Base-by-base conservation (phyloP, 78 protist genomes). In the Cyanophora paradoxa region DNA sequence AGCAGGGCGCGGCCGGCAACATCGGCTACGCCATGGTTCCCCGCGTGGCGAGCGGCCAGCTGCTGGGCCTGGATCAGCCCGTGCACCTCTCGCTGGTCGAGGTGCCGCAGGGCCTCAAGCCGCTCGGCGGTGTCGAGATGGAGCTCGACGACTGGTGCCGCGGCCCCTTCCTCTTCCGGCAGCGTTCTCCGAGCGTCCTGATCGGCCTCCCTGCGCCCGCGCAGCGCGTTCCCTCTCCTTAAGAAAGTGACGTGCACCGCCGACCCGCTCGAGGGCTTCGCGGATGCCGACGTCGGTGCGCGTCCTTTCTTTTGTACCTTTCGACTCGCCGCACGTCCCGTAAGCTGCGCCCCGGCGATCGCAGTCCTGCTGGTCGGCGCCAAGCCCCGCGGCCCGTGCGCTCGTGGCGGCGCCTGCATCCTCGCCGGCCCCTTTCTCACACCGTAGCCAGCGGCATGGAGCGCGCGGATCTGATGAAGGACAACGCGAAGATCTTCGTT, bases 311-410 rank as follows among this genome's bases (percentile, higher is more conserved):
- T n/a, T n/a, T n/a, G n/a, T n/a, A n/a, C n/a, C n/a, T n/a, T n/a
- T n/a, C n/a, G n/a, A n/a, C n/a, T n/a, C n/a, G n/a, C n/a, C n/a
- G n/a, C n/a, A n/a, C n/a, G n/a, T n/a, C n/a, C n/a, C n/a, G n/a
- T n/a, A n/a, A n/a, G n/a, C n/a, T n/a, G n/a, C n/a, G n/a, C n/a
- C n/a, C n/a, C n/a, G n/a, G n/a, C n/a, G n/a, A n/a, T n/a, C n/a
- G n/a, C n/a, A n/a, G 93, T 88, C 54, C 11, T 90, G 28, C 52
- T 92, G 40, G 81, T 88, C 62, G 98, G 98, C 28, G 94, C 96
- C 1, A 64, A 76, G 71, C 98, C 98, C 26, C 81, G 98, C 59
- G 63, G 76, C 20, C 81, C 74, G n/a, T n/a, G n/a, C 22, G n/a
- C n/a, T n/a, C n/a, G n/a, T n/a, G n/a, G n/a, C n/a, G n/a, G n/a